Evolutionary conservation across 2,329 filamentous ascomycete species (phyloP).

Genomic region (Sporothrix euskadiensis): DNA sequence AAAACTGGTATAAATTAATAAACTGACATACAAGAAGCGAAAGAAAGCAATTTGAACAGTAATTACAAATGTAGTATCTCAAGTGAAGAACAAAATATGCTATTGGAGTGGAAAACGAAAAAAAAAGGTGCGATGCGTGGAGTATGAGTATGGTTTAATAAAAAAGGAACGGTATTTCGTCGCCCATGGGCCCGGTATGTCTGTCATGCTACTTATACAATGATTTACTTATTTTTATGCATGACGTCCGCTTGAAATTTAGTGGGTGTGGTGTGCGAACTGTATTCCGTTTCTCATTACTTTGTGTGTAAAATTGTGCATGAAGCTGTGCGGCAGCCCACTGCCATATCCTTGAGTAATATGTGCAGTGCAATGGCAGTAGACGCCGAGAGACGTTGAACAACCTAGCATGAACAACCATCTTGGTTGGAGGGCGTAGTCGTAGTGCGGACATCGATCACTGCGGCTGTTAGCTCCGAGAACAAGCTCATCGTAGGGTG

Average conservation of each 20-base stretch:
- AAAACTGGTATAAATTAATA: neutral
- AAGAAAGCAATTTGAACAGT: neutral
- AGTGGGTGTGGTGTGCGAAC: neutral
- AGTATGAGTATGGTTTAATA: neutral
- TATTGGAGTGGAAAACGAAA: neutral
- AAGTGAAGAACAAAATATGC: slow-evolving; percentile 6
- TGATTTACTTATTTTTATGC: slow-evolving; percentile 23
- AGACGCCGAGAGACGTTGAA: neutral
- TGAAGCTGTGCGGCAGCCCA: neutral
- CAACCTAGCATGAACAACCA: slow-evolving; percentile 64
- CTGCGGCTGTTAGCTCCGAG: slow-evolving; percentile 46
- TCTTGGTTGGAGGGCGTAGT: slow-evolving; percentile 69
- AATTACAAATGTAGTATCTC: slow-evolving; percentile 24
- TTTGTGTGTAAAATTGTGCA: neutral
- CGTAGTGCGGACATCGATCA: slow-evolving; percentile 92
- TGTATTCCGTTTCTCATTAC: neutral
- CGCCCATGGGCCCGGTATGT: neutral
- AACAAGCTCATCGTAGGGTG: neutral
- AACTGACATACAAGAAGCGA: slow-evolving; percentile 15
- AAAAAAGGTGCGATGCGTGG: neutral
- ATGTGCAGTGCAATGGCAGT: neutral
- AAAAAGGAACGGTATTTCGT: neutral
- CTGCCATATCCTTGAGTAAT: neutral
- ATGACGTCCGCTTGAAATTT: neutral
- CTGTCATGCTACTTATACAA: slow-evolving; percentile 29